Percentiles rank a stretch among this genome's conserved stretches.
Evolutionary conservation across 257 asterid species (phyloP).

Genomic region (Fraxinus excelsior): DNA sequence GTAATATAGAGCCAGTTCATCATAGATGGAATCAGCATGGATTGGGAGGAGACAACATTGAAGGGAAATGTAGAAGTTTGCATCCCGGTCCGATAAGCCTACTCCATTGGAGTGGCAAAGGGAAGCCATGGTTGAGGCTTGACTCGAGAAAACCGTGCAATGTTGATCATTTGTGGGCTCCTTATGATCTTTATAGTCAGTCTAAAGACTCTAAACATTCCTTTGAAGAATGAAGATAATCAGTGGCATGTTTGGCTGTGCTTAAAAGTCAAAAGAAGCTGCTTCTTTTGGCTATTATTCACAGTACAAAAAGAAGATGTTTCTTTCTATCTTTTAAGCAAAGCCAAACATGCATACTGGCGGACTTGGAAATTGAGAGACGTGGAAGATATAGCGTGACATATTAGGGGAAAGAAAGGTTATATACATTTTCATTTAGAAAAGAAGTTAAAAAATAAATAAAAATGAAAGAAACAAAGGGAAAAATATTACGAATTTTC

Average conservation of each 20-base stretch:
- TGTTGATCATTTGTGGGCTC: slow-evolving; percentile 81
- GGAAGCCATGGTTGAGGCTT: slow-evolving; percentile 81
- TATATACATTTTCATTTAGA: background rate
- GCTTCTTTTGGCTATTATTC: background rate
- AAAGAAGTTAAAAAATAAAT: background rate
- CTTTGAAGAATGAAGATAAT: slow-evolving; percentile 47
- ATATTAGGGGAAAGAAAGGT: background rate
- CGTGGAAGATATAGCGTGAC: slow-evolving; percentile 4
- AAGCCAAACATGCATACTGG: background rate
- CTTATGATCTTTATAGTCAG: slow-evolving; percentile 63
- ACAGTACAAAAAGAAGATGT: too few species aligned
- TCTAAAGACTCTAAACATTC: slow-evolving; percentile 42
- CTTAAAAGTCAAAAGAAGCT: background rate
- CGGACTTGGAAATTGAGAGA: background rate
- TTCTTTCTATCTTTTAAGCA: background rate
- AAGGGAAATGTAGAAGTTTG: slow-evolving; percentile 68
- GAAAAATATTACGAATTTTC: background rate
- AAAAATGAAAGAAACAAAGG: background rate
- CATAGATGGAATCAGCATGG: slow-evolving; percentile 87
- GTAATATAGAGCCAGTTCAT: slow-evolving; percentile 59
- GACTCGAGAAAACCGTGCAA: slow-evolving; percentile 68
- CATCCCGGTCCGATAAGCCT: slow-evolving; percentile 80
- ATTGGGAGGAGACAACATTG: slow-evolving; percentile 68
- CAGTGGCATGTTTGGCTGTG: background rate
- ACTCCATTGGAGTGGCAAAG: slow-evolving; percentile 83